These are phyloP conservation scores for Plectosphaerella plurivora DNA, from an alignment of 2,329 filamentous ascomycete species.

Conservation along the genomic window DNA sequence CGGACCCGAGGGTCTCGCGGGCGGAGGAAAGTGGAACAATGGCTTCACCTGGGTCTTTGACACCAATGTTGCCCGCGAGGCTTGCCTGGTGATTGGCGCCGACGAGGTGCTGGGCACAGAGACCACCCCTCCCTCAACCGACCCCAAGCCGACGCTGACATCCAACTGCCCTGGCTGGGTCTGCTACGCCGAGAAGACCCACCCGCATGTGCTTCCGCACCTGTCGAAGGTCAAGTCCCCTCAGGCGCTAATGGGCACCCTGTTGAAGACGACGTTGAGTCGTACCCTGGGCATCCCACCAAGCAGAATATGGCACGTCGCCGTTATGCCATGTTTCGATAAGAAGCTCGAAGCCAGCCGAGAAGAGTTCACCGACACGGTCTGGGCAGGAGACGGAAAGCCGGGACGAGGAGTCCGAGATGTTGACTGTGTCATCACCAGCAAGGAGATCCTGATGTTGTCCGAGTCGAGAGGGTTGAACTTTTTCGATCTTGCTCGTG, in stretches of 20 bases:
- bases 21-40: constrained; percentile 67
- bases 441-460: constrained; percentile 87
- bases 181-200: constrained; percentile 97
- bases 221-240: constrained; percentile 89
- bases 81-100: constrained; percentile 74
- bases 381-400: constrained; percentile 56
- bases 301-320: constrained; percentile 85
- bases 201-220: constrained; percentile 88
- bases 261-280: constrained; percentile 83
- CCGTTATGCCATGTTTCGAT: constrained; percentile 98
- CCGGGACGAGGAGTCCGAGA: constrained; percentile 65
- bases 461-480: constrained; percentile 74
- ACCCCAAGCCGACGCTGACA: constrained; percentile 64
- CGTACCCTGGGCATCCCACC: constrained; percentile 67
- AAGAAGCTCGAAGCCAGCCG: constrained; percentile 97
- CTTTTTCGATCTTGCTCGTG: constrained; percentile 66
- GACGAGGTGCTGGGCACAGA: constrained; percentile 57
- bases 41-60: constrained; percentile 88
- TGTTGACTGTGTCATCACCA: constrained; percentile 97
- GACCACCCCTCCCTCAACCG: constrained; percentile 5
- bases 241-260: constrained; percentile 84
- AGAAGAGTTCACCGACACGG: constrained; percentile 79
- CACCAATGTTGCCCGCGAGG: constrained; percentile 78
- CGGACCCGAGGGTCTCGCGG: constrained; percentile 63
- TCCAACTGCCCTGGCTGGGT: constrained; percentile 97